These are phyloP conservation scores for Apiospora aurea DNA, from an alignment of 2,329 filamentous ascomycete species.

Conservation along the genomic window DNA sequence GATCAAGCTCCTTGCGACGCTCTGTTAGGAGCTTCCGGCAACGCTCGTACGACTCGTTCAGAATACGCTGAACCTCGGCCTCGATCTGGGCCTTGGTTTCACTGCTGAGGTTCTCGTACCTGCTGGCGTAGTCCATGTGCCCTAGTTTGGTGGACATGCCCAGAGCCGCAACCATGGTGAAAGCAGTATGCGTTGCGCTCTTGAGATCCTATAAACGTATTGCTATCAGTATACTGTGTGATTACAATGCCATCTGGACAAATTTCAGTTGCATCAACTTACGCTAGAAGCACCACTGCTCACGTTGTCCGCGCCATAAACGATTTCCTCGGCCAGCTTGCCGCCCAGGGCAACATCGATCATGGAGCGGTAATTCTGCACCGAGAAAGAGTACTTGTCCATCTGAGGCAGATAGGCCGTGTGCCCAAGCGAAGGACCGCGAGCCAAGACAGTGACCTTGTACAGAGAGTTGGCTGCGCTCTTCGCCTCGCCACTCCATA, in stretches of 20 bases:
- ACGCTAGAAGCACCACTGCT: conserved; percentile 85
- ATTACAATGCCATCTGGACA: neutral
- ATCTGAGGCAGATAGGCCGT: conserved; percentile 89
- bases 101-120: conserved; percentile 82
- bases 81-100: conserved; percentile 90
- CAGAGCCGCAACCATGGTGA: conserved; percentile 84
- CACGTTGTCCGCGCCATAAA: conserved; percentile 90
- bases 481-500: conserved; percentile 66
- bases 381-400: conserved; percentile 90
- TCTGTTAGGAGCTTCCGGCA: conserved; percentile 74
- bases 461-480: conserved; percentile 81
- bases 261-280: conserved; percentile 46
- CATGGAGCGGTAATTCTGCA: conserved; percentile 79
- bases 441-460: conserved; percentile 96
- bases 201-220: conserved; percentile 72
- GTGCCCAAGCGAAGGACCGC: conserved; percentile 84
- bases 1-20: conserved; percentile 84
- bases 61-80: conserved; percentile 81
- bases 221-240: conserved; percentile 39
- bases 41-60: conserved; percentile 82
- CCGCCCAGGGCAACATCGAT: conserved; percentile 86
- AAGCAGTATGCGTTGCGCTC: conserved; percentile 81
- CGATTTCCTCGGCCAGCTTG: conserved; percentile 88
- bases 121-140: conserved; percentile 84
- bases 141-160: conserved; percentile 91